phyloP scores from a whole-genome alignment of 1,284 basidiomycete species.

The Flammula alnicola region DNA sequence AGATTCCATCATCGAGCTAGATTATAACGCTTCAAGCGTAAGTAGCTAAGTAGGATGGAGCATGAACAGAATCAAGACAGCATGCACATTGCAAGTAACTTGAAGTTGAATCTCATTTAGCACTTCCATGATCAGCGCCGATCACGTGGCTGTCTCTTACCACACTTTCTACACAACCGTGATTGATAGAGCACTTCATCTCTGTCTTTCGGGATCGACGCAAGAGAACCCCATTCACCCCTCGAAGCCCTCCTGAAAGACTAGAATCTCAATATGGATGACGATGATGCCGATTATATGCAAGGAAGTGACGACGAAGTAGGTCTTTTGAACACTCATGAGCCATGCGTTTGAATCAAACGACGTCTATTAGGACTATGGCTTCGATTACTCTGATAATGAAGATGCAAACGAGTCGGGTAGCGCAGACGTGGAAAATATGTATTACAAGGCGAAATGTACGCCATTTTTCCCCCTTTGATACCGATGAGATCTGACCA shows the following conservation, averaged over 20 bases:
- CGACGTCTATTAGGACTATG: slow-evolving; percentile 75
- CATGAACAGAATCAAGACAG: neutral
- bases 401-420: slow-evolving; percentile 81
- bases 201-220: too few relatives aligned
- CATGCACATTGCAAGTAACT: too few relatives aligned
- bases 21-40: slow-evolving; percentile 6
- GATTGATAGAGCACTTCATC: neutral
- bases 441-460: slow-evolving; percentile 99
- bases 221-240: neutral
- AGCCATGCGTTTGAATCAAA: slow-evolving; percentile 7
- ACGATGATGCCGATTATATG: slow-evolving; percentile 90
- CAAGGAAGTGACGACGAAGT: slow-evolving; percentile 85
- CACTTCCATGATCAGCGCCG: slow-evolving; percentile 7
- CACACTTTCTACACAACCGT: neutral
- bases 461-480: slow-evolving; percentile 29
- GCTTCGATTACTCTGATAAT: slow-evolving; percentile 95
- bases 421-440: slow-evolving; percentile 95
- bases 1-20: slow-evolving; percentile 32
- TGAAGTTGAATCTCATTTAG: neutral
- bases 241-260: neutral
- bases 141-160: slow-evolving; percentile 2
- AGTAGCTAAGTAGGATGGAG: too few relatives aligned
- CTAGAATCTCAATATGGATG: slow-evolving; percentile 62
- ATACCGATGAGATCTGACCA: slow-evolving; percentile 3
- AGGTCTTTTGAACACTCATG: slow-evolving; percentile 19